Conservation (phyloP, 176 grass and related monocot species). For the Urochloa ruziziensis region DNA sequence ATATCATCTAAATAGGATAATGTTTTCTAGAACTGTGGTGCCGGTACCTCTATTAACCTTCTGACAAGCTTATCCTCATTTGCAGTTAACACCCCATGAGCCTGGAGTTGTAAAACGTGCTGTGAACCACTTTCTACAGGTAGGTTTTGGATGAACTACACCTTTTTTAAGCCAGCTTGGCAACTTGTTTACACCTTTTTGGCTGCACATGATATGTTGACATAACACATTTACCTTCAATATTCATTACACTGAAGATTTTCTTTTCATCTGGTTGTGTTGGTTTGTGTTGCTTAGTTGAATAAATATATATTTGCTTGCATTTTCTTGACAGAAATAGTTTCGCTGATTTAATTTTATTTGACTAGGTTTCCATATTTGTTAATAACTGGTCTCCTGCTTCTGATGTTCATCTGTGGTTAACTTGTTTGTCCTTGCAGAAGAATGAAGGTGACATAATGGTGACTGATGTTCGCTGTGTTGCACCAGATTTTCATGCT, state of each 20-base stretch:
- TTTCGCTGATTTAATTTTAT: neutral
- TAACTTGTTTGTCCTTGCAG: conserved; percentile 47
- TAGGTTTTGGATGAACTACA: conserved; percentile 30
- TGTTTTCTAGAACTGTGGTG: conserved; percentile 7
- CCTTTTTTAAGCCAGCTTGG: neutral
- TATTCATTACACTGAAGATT: neutral
- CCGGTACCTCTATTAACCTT: neutral
- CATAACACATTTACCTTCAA: neutral
- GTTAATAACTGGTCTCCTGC: neutral
- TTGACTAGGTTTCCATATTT: neutral
- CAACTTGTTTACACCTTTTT: neutral
- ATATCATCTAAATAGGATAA: neutral
- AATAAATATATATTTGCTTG: neutral
- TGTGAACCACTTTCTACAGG: conserved; percentile 95
- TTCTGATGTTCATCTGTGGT: conserved; percentile 23
- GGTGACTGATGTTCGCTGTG: conserved; percentile 80
- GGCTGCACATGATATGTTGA: neutral
- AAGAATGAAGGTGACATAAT: conserved; percentile 94
- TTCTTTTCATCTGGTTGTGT: neutral
- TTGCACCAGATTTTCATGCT: conserved; percentile 90
- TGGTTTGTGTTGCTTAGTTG: neutral
- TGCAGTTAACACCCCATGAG: conserved; percentile 91
- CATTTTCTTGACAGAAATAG: neutral
- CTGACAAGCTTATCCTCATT: neutral
- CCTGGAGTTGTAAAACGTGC: conserved; percentile 85